Base-by-base conservation (phyloP, 2,329 filamentous ascomycete genomes). In the Fusarium sp. region DNA sequence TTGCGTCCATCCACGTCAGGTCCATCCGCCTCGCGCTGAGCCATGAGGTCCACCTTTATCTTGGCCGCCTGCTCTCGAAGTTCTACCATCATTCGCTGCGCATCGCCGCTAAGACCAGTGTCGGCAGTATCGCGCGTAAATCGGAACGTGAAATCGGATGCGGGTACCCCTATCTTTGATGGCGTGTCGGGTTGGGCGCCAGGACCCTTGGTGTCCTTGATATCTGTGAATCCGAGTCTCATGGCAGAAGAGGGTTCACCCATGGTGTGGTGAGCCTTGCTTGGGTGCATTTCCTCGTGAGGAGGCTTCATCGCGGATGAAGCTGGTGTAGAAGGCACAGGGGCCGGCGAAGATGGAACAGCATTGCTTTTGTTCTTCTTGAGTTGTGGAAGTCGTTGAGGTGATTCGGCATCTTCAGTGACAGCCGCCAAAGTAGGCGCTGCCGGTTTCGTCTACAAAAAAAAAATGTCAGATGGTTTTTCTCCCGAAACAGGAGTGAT, bases 271-370 rank as follows among this genome's bases (percentile, higher is more conserved):
- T 96, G 93, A 59, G 89, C 88, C 77, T 92, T 92, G 82, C 92
- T 92, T 11, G 95, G 95, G 77, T 98, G 94, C 94, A 98, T 98
- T 78, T 97, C 94, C 63, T 90, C 89, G 69, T 86, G 86, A 49
- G 91, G 84, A 25, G 93, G 92, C 81, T 92, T 91, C 71, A 91
- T 82, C 8, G 89, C 86, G 6, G 89, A 89, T 16, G 85, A 86
- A 41, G 88, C 88, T 7, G 93, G 93, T 3, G 92, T 91, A 28
- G 75, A 76, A 6, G 82, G 81, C 50, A 73, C 72, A 39, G 82
- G 77, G 52, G 74, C 71, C 45, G 74, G 76, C 61, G 81, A 81
- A 21, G 81, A 80, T 62, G 77, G 75, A 53, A 75, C 70, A 60
- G 77, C 71, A 73, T 80, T 69, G 48, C 73, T 68, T 61, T 73